Conservation (phyloP, 2,329 filamentous ascomycete species). For the Talaromyces verruculosus region DNA sequence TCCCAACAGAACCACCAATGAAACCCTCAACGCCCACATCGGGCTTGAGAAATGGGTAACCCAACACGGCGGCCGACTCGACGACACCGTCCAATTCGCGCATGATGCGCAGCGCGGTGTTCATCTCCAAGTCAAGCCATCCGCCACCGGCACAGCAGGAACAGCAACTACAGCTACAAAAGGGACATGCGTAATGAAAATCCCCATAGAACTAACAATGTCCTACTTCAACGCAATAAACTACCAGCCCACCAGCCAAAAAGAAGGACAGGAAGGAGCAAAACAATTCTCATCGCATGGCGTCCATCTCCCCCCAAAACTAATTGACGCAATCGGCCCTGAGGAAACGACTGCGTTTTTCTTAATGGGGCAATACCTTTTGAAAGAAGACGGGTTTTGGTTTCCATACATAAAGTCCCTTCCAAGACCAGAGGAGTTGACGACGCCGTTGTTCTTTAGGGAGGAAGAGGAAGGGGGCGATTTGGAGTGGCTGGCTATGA, state of each 20-base stretch:
- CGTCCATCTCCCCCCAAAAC: slow-evolving; percentile 49
- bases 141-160: background rate
- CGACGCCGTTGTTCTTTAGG: slow-evolving; percentile 63
- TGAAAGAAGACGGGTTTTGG: slow-evolving; percentile 63
- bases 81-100: slow-evolving; percentile 36
- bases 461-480: slow-evolving; percentile 53
- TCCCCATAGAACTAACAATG: slow-evolving; percentile 37
- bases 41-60: slow-evolving; percentile 36
- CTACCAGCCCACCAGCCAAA: slow-evolving; percentile 19
- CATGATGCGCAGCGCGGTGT: slow-evolving; percentile 37
- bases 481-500: slow-evolving; percentile 48
- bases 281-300: slow-evolving; percentile 33
- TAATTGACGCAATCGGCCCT: slow-evolving; percentile 54
- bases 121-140: slow-evolving; percentile 36
- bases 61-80: slow-evolving; percentile 34
- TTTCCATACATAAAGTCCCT: slow-evolving; percentile 65
- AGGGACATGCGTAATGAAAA: slow-evolving; percentile 38
- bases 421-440: slow-evolving; percentile 62
- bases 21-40: slow-evolving; percentile 26
- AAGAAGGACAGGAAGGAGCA: background rate
- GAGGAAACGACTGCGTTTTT: slow-evolving; percentile 68
- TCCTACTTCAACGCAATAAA: slow-evolving; percentile 41
- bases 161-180: slow-evolving; percentile 16
- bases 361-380: slow-evolving; percentile 66
- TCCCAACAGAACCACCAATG: background rate